Conservation (phyloP, 352 stramenopile genomes). For the Phytophthora hibernalis region DNA sequence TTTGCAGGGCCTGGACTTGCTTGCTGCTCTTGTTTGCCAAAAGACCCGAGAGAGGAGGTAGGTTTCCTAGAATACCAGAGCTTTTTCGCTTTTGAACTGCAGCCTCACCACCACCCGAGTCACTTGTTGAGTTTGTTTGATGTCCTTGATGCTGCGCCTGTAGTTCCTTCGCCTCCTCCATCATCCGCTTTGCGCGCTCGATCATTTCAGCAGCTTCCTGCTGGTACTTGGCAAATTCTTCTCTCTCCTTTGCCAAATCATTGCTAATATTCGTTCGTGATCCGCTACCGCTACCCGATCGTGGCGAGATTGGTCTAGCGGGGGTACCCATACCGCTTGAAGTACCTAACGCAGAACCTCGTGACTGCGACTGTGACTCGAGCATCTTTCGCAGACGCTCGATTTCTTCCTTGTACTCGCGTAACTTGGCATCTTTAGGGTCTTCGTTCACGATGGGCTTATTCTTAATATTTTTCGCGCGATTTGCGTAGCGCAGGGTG, state of each 20-base stretch:
- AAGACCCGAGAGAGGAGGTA: conserved; percentile 32
- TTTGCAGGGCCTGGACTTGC: background rate
- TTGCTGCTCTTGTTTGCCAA: conserved; percentile 30
- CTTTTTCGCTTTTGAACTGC: conserved; percentile 19
- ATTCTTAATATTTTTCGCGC: conserved; percentile 98
- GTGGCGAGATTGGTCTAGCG: conserved; percentile 33
- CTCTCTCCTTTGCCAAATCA: conserved; percentile 54
- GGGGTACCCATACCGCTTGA: conserved; percentile 55
- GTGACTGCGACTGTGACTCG: conserved; percentile 60
- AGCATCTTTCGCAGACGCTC: conserved; percentile 87
- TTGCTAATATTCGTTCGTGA: conserved; percentile 14
- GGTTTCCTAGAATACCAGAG: conserved; percentile 29
- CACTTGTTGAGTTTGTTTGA: conserved; percentile 2
- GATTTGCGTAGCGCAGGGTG: conserved; percentile 96
- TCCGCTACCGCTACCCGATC: conserved; percentile 7
- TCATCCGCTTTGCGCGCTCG: conserved; percentile 70
- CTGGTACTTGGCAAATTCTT: conserved; percentile 73
- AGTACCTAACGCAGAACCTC: conserved; percentile 36
- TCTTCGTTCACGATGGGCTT: conserved; percentile 96
- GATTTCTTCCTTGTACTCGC: conserved; percentile 92
- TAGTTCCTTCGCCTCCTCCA: conserved; percentile 72
- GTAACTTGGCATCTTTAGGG: conserved; percentile 91
- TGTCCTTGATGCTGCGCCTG: conserved; percentile 29
- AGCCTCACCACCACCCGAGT: conserved; percentile 2
- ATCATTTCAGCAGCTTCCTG: conserved; percentile 77